These are phyloP conservation scores for Sphagnum tenellum DNA, from an alignment of 225 moss, liverwort and hornwort species.

Conservation along the genomic window DNA sequence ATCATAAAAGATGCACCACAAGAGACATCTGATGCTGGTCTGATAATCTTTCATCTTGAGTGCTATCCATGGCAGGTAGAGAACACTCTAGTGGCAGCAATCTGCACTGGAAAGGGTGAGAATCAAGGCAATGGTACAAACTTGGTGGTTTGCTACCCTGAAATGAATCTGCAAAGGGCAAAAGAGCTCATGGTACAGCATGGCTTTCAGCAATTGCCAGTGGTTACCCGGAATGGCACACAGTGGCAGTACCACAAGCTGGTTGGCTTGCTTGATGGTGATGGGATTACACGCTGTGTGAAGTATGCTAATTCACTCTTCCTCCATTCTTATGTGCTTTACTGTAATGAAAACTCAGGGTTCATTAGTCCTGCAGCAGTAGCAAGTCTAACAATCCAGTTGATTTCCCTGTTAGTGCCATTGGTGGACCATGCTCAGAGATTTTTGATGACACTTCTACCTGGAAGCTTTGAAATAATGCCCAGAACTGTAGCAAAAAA, in stretches of 20 bases:
- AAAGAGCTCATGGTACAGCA: constrained; percentile 27
- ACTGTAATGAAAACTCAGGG: neutral
- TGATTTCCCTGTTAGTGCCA: neutral
- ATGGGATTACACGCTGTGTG: constrained; percentile 17
- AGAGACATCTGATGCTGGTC: too few relatives aligned
- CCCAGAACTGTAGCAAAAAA: neutral
- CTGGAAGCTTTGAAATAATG: too few relatives aligned
- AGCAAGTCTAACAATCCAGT: neutral
- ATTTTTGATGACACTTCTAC: neutral
- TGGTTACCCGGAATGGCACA: constrained; percentile 32
- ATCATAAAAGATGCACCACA: too few relatives aligned
- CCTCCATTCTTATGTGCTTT: neutral
- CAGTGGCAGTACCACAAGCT: constrained; percentile 50
- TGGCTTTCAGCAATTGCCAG: constrained; percentile 28
- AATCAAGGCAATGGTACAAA: constrained; percentile 5
- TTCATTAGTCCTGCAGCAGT: neutral
- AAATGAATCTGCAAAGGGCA: constrained; percentile 23
- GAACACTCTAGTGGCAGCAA: constrained; percentile 30
- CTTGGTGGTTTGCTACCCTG: constrained; percentile 38
- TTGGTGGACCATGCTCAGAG: neutral
- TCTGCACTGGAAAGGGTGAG: constrained; percentile 34
- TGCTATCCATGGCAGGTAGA: constrained; percentile 13
- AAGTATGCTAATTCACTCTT: constrained; percentile 11
- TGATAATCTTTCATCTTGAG: too few relatives aligned
- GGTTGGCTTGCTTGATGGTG: constrained; percentile 27